Conservation (phyloP, 176 grass and related monocot species). For the Neostapfia colusana region DNA sequence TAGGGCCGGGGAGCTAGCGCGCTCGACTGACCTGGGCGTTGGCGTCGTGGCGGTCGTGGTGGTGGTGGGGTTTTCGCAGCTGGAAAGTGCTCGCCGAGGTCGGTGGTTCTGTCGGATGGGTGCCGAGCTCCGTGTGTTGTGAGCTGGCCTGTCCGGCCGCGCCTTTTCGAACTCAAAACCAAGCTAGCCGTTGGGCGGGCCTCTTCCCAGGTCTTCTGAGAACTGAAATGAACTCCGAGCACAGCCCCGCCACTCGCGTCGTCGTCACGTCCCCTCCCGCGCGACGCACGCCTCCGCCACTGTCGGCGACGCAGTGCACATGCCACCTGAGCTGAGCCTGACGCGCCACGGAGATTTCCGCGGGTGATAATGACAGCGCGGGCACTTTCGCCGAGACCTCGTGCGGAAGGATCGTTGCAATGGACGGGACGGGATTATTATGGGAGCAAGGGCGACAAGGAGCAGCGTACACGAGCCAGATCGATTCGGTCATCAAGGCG, state of each 20-base stretch:
- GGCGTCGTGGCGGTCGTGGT: not conserved
- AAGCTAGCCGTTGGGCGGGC: slow-evolving; percentile 44
- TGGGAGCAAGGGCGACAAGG: too few relatives aligned
- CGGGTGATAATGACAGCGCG: too few relatives aligned
- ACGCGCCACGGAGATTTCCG: too few relatives aligned
- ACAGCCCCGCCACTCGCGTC: not conserved
- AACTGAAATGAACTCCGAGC: not conserved
- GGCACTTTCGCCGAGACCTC: not conserved
- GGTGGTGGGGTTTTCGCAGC: slow-evolving; percentile 34
- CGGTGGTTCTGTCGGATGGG: slow-evolving; percentile 47
- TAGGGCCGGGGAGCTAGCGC: not conserved
- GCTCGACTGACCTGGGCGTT: not conserved
- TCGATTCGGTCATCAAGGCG: not conserved
- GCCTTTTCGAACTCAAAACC: slow-evolving; percentile 30
- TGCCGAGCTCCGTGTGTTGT: not conserved
- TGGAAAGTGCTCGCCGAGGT: slow-evolving; percentile 44
- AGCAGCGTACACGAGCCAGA: not conserved
- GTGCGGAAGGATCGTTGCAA: too few relatives aligned
- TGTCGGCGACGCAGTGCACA: not conserved
- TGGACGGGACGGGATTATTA: not conserved
- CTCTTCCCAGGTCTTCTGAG: not conserved
- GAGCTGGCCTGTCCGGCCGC: slow-evolving; percentile 24
- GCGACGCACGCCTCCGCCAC: not conserved
- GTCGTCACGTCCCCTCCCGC: not conserved
- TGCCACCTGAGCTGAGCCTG: too few relatives aligned